Evolutionary conservation across 2,329 filamentous ascomycete species (phyloP), one percentile per base, ranked within the genome.

Genomic region (Ploettnerulaceae sp.): DNA sequence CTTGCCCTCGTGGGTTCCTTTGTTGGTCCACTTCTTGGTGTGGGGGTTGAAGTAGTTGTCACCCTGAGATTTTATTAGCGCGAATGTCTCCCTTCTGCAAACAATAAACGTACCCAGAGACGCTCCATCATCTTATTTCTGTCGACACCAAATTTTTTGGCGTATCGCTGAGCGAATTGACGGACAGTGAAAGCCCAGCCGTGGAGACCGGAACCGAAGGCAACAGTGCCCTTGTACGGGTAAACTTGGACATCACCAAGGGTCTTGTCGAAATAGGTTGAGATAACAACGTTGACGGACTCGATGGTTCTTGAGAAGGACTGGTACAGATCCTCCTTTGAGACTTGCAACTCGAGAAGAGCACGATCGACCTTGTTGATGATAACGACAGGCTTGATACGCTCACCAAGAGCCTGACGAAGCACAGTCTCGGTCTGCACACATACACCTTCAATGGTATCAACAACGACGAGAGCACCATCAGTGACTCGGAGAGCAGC

Each of bases 331-430:
- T 98, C 93, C 77, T 98, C 93, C 84, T 97, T 96, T 74, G 82
- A 84, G 68, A 96, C 84, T 79, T 98, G 93, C 58, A 98, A 84
- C 77, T 98, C 93, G 71, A 98, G 89, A 69, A 98, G 88, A 75
- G 93, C 90, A 77, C 93, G 91, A 71, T 98, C 93, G 73, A 98
- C 93, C 86, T 98, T 98, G 89, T 98, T 98, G 83, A 98, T 96
- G 75, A 96, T 86, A 70, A 96, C 82, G 67, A 98, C 91, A 67
- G 93, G 93, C 86, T 97, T 97, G 76, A 98, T 98, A 77, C 93
- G 91, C 84, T 98, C 93, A 82, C 89, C 87, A 64, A 98, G 89
- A 72, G 93, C 91, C 80, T 98, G 93, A 70, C 93, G 90, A 62
- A 98, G 82, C 67, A 98, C 93, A 68, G 93, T 98, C 86, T 98